These are phyloP conservation scores for Epithemia pelagica DNA, from an alignment of 108 stramenopile species.

Conservation along the genomic window DNA sequence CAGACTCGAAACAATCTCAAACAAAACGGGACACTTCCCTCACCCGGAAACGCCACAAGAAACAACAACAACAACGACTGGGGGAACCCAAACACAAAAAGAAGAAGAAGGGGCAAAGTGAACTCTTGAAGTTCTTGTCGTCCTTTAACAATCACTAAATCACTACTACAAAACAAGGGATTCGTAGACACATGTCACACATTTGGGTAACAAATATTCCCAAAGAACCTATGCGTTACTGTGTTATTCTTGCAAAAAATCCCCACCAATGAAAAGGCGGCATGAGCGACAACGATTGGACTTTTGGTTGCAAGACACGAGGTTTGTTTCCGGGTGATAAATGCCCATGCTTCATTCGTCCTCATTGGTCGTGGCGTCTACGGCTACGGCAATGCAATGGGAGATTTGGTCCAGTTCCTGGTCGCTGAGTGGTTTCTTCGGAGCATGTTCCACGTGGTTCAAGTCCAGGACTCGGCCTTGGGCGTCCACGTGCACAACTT, in stretches of 20 bases:
- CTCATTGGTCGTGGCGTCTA: background rate
- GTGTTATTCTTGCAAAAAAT: no score
- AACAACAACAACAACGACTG: background rate
- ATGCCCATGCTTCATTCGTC: no score
- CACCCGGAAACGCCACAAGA: background rate
- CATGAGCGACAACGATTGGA: no score
- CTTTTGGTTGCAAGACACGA: no score
- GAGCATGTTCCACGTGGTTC: background rate
- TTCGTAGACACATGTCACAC: no score
- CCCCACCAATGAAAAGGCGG: no score
- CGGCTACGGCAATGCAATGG: background rate
- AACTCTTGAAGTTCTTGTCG: background rate
- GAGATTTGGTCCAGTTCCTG: background rate
- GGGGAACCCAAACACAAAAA: background rate
- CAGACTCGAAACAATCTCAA: no score
- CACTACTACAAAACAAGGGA: no score
- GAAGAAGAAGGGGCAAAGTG: background rate
- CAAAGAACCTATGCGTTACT: no score
- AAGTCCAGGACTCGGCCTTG: background rate
- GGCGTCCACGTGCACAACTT: background rate
- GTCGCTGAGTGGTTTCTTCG: background rate
- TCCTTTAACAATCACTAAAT: background rate
- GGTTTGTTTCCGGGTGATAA: no score
- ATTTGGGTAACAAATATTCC: no score
- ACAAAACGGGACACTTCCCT: no score